Percentiles rank a stretch among this genome's conserved stretches.
Evolutionary conservation across 2,329 filamentous ascomycete genomes (phyloP).

Genomic region (Neurospora sp.): DNA sequence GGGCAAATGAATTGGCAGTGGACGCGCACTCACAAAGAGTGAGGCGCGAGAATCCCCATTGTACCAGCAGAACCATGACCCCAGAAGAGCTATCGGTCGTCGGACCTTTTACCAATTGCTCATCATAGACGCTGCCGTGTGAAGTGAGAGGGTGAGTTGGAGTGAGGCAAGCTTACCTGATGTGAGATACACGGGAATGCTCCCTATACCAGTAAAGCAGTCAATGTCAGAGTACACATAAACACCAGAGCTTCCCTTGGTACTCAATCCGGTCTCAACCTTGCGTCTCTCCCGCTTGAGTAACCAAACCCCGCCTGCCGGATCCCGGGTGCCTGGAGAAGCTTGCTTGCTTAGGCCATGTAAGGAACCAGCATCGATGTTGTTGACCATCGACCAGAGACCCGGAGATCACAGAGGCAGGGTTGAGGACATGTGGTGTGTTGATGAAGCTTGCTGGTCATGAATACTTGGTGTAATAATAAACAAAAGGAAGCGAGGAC

Average conservation of each 20-base stretch:
- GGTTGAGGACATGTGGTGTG: background rate
- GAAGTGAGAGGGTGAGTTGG: background rate
- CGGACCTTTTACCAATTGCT: slow-evolving; percentile 38
- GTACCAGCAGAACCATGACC: slow-evolving; percentile 20
- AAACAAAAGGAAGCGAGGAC: background rate
- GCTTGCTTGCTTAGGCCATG: background rate
- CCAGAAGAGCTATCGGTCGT: slow-evolving; percentile 30
- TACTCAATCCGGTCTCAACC: background rate
- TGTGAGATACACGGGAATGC: background rate
- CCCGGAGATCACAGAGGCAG: background rate
- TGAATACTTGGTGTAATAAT: background rate
- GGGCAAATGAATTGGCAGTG: slow-evolving; percentile 5
- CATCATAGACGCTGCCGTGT: slow-evolving; percentile 30
- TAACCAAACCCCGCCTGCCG: background rate
- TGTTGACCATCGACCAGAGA: background rate
- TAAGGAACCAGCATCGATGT: background rate
- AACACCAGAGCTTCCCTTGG: background rate
- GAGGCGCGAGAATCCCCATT: slow-evolving; percentile 16
- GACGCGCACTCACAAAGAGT: slow-evolving; percentile 11
- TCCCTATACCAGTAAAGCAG: background rate
- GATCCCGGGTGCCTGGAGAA: background rate
- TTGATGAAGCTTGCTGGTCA: background rate
- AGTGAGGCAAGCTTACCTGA: slow-evolving; percentile 9
- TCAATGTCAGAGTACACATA: background rate
- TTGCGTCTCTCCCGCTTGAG: background rate